Percentiles rank a stretch among this genome's conserved stretches.
phyloP scores from a whole-genome alignment of 73 alveolate genomes.

The Effrenium voratum region DNA sequence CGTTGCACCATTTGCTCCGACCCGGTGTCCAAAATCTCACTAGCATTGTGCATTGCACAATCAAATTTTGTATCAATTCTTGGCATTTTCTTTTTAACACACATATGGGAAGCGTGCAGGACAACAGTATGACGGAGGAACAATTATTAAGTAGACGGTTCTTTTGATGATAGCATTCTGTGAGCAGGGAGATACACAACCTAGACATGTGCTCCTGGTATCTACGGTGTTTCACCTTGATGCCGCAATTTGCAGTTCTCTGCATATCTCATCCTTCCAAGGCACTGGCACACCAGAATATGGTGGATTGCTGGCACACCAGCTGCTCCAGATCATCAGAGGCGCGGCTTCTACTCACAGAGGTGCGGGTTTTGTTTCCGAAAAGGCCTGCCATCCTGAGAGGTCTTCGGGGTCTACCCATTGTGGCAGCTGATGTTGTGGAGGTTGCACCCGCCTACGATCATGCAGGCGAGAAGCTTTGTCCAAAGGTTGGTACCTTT shows the following conservation, averaged over 20 bases:
- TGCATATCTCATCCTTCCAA: neutral
- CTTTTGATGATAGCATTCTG: too few relatives aligned
- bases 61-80: too few relatives aligned
- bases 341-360: neutral
- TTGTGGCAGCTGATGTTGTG: slow-evolving; percentile 60
- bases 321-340: slow-evolving; percentile 68
- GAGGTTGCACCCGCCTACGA: slow-evolving; percentile 80
- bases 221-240: too few relatives aligned
- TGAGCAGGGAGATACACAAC: too few relatives aligned
- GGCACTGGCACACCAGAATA: slow-evolving; percentile 64
- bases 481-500: neutral
- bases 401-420: slow-evolving; percentile 31
- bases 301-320: slow-evolving; percentile 81
- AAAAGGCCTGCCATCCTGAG: neutral
- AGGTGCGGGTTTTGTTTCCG: neutral
- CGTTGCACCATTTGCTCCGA: neutral
- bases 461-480: slow-evolving; percentile 37
- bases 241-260: too few relatives aligned
- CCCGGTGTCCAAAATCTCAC: too few relatives aligned
- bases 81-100: too few relatives aligned
- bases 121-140: too few relatives aligned
- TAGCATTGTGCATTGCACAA: too few relatives aligned
- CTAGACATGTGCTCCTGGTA: too few relatives aligned
- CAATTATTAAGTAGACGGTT: too few relatives aligned
- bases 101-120: too few relatives aligned